phyloP scores from a whole-genome alignment of 306 rosid genomes.

The Heteromeles arbutifolia region DNA sequence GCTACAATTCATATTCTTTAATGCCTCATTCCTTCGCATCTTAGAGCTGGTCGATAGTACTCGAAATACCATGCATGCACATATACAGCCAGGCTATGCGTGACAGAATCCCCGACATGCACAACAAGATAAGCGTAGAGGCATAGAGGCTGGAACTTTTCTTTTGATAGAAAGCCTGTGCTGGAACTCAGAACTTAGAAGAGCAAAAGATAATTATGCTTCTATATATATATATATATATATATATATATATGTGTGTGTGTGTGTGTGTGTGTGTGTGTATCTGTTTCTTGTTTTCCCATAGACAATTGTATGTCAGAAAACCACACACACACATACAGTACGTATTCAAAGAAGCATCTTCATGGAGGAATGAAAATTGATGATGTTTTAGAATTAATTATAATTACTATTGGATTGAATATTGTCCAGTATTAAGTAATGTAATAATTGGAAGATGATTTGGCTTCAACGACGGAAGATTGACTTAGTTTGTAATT shows the following conservation, averaged over 20 bases:
- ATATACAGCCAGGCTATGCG: not conserved
- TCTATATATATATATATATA: too few relatives aligned
- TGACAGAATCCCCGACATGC: not conserved
- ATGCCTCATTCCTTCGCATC: not conserved
- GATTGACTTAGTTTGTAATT: not conserved
- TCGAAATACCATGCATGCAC: not conserved
- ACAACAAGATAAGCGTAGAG: not conserved
- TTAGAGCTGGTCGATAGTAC: not conserved
- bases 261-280: too few relatives aligned
- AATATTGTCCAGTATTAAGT: too few relatives aligned
- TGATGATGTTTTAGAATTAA: not conserved
- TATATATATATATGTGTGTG: too few relatives aligned
- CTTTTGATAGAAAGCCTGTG: not conserved
- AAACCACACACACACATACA: too few relatives aligned
- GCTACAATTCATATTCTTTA: not conserved
- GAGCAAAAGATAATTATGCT: not conserved
- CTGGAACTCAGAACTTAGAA: not conserved
- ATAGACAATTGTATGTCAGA: not conserved
- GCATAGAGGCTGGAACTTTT: not conserved
- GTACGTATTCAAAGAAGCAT: not conserved
- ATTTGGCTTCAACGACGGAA: not conserved
- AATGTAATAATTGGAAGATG: not conserved
- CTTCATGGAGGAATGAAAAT: not conserved
- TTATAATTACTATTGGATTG: too few relatives aligned
- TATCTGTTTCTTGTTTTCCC: not conserved